Evolutionary conservation across 2,329 filamentous ascomycete species (phyloP).

Genomic region (Diaporthe citriasiana): DNA sequence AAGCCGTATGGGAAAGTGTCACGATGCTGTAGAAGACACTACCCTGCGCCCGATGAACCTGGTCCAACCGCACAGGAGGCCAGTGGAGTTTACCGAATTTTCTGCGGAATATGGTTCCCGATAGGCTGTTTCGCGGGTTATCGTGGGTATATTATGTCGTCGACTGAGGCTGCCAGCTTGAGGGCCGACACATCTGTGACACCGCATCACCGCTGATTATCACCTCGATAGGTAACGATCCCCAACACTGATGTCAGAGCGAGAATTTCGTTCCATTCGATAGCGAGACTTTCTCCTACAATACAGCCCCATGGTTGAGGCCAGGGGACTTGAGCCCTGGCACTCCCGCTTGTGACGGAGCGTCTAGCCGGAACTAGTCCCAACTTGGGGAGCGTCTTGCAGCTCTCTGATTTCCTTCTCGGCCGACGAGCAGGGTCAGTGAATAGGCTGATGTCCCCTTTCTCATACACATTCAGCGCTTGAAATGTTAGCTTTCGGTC

Average conservation of each 20-base stretch:
- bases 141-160: constrained; percentile 31
- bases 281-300: constrained; percentile 11
- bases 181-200: background rate
- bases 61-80: background rate
- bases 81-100: background rate
- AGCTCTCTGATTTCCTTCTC: constrained; percentile 18
- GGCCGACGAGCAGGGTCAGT: constrained; percentile 32
- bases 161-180: background rate
- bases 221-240: constrained; percentile 15
- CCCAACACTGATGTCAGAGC: constrained; percentile 33
- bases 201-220: constrained; percentile 2
- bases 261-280: background rate
- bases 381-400: constrained; percentile 28
- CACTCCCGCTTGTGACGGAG: constrained; percentile 35
- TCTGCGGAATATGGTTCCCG: constrained; percentile 4
- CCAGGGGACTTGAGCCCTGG: constrained; percentile 31
- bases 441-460: constrained; percentile 30
- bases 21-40: background rate
- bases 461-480: constrained; percentile 4
- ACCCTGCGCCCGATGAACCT: background rate
- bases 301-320: background rate
- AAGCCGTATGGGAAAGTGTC: background rate
- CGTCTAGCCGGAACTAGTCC: constrained; percentile 41
- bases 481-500: background rate
- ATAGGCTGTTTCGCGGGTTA: constrained; percentile 20